Conservation (phyloP, 2,329 filamentous ascomycete species). For the Penicillium paneum region DNA sequence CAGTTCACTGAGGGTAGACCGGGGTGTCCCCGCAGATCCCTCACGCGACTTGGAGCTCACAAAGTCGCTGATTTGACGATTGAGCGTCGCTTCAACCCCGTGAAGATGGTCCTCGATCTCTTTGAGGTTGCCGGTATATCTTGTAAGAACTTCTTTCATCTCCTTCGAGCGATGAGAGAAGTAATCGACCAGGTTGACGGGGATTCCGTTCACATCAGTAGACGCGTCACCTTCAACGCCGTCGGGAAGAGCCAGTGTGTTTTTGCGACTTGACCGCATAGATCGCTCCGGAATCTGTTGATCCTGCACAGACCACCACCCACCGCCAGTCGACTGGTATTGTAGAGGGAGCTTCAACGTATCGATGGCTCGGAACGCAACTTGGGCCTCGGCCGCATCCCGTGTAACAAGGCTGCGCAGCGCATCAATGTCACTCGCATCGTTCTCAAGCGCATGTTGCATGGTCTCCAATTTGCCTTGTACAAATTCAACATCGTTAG, state of each 20-base stretch:
- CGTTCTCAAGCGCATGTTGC: conserved; percentile 61
- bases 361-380: conserved; percentile 70
- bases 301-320: conserved; percentile 42
- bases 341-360: conserved; percentile 68
- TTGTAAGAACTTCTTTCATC: conserved; percentile 56
- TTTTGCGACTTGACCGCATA: conserved; percentile 41
- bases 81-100: conserved; percentile 59
- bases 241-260: conserved; percentile 48
- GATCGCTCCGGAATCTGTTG: conserved; percentile 40
- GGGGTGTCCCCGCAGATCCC: conserved; percentile 45
- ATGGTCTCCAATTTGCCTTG: conserved; percentile 61
- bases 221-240: conserved; percentile 41
- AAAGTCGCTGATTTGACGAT: conserved; percentile 59
- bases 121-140: conserved; percentile 57
- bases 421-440: conserved; percentile 58
- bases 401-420: conserved; percentile 58
- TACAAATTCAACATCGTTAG: conserved; percentile 63
- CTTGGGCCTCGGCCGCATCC: conserved; percentile 66
- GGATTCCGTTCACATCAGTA: conserved; percentile 50
- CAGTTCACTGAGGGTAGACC: conserved; percentile 45
- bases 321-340: conserved; percentile 53
- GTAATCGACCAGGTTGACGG: conserved; percentile 60
- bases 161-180: conserved; percentile 63
- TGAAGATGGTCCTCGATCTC: conserved; percentile 66
- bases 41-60: conserved; percentile 42